Conservation (phyloP, 2,329 filamentous ascomycete genomes). For the Xylariaceae sp. region DNA sequence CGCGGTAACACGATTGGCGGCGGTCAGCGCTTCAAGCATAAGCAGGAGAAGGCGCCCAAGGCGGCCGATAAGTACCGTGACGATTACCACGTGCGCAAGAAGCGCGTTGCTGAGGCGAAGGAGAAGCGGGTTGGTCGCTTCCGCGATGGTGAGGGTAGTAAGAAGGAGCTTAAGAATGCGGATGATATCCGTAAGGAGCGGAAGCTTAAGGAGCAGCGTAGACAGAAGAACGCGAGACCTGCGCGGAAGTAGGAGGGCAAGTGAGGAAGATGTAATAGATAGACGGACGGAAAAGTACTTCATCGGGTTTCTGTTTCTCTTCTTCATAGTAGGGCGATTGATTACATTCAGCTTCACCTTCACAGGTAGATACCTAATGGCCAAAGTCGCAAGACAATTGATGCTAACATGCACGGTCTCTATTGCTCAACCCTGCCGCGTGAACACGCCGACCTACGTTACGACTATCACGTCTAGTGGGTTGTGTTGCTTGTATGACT, state of each 20-base stretch:
- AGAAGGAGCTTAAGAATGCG: constrained; percentile 69
- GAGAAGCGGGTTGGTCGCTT: constrained; percentile 76
- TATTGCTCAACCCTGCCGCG: constrained; percentile 5
- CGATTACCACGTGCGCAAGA: constrained; percentile 86
- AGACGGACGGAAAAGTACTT: not conserved
- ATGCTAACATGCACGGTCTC: constrained; percentile 8
- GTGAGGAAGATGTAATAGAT: not conserved
- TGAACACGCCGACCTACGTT: constrained; percentile 1
- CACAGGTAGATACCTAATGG: not conserved
- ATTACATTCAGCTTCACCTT: not conserved
- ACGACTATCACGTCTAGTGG: constrained; percentile 7
- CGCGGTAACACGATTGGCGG: constrained; percentile 33
- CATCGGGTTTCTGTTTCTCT: not conserved
- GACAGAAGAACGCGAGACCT: constrained; percentile 84
- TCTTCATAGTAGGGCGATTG: not conserved
- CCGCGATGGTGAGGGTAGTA: constrained; percentile 61
- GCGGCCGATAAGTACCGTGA: constrained; percentile 86
- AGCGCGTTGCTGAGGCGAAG: constrained; percentile 79
- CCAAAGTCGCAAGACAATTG: not conserved
- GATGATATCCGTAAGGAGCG: constrained; percentile 83
- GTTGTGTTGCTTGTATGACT: not conserved
- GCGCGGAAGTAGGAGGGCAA: constrained; percentile 48
- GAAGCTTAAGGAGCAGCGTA: constrained; percentile 67
- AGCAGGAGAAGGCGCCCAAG: constrained; percentile 82
- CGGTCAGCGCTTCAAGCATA: constrained; percentile 68